Conservation (phyloP, 1,284 basidiomycete genomes). For the Trichosporon sp. region DNA sequence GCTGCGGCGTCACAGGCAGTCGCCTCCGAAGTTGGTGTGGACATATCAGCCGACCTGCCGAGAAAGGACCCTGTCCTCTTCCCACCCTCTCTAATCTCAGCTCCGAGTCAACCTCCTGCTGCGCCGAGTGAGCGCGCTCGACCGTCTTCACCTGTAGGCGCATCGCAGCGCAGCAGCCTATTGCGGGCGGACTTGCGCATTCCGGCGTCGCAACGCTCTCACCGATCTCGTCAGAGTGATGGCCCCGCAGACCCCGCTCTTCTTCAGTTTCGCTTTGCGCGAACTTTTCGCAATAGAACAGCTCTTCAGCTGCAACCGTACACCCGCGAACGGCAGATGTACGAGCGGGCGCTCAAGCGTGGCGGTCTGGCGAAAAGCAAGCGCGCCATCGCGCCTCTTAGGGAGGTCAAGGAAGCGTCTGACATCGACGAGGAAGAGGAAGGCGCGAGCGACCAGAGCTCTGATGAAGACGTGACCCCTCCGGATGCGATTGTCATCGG, state of each 20-base stretch:
- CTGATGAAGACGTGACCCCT: conserved; percentile 9
- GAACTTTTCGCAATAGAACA: conserved; percentile 46
- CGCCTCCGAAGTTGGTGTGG: no score
- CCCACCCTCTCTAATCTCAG: not conserved
- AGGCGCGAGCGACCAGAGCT: not conserved
- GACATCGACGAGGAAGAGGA: conserved; percentile 19
- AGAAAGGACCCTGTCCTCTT: not conserved
- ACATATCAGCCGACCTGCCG: no score
- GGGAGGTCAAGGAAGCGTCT: conserved; percentile 4
- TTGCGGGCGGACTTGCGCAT: not conserved
- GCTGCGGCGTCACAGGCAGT: no score
- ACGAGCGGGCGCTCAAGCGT: conserved; percentile 35
- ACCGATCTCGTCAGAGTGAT: not conserved
- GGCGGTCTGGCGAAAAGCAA: conserved; percentile 37
- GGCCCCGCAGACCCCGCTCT: conserved; percentile 30
- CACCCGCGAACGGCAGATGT: conserved; percentile 42
- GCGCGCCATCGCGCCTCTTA: conserved; percentile 11
- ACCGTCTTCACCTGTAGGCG: not conserved
- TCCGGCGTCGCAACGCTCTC: not conserved
- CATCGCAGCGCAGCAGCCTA: not conserved
- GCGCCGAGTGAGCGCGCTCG: not conserved
- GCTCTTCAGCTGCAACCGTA: conserved; percentile 47
- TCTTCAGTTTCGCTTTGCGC: conserved; percentile 36
- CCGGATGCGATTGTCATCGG: conserved; percentile 39
- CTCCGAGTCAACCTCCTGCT: not conserved